Evolutionary conservation across 2,329 filamentous ascomycete species (phyloP).

Genomic region (Scedosporium apiospermum): DNA sequence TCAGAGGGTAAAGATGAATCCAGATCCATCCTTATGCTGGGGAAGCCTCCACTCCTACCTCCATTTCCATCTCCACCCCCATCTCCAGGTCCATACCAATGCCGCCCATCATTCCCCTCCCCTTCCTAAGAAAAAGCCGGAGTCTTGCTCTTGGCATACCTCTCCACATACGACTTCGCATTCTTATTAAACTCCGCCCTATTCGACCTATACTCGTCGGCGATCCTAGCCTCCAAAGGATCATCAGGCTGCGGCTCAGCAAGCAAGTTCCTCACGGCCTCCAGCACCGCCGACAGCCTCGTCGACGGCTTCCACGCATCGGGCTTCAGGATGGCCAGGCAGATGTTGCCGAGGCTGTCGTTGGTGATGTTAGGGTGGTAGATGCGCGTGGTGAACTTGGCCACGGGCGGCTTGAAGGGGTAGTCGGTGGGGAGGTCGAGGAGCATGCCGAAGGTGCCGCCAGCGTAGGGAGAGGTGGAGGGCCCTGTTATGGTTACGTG

Average conservation of each 20-base stretch:
- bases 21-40: too few species aligned
- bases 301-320: conserved; percentile 90
- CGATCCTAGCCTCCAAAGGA: conserved; percentile 77
- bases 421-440: conserved; percentile 70
- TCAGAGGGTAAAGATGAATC: too few species aligned
- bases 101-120: neutral
- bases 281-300: conserved; percentile 65
- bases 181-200: conserved; percentile 62
- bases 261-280: conserved; percentile 65
- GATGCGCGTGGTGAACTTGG: conserved; percentile 80
- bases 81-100: neutral
- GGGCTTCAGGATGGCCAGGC: conserved; percentile 69
- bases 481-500: conserved; percentile 38
- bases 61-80: neutral
- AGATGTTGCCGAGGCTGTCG: conserved; percentile 77
- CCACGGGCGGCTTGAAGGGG: conserved; percentile 77
- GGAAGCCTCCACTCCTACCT: neutral
- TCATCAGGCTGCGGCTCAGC: conserved; percentile 80
- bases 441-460: conserved; percentile 64
- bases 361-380: conserved; percentile 95
- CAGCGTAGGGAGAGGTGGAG: conserved; percentile 37
- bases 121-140: neutral
- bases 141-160: conserved; percentile 48
- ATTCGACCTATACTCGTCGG: conserved; percentile 70
- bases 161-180: conserved; percentile 62